Conservation (phyloP, 805 yeast genomes). For the Komagataella ulmi region DNA sequence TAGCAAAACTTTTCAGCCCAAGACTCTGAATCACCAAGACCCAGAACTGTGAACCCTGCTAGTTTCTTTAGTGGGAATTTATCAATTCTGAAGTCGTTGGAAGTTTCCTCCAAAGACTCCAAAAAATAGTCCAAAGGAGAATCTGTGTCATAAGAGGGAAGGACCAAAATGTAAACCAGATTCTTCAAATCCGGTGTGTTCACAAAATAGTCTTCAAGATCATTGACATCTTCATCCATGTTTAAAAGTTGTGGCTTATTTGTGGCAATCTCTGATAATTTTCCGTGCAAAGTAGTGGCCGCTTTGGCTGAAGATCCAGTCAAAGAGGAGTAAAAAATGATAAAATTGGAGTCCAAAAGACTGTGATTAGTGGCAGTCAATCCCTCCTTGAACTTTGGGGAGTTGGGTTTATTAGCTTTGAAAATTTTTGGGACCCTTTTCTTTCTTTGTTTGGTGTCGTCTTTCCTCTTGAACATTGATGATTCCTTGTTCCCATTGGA, state of each 20-base stretch:
- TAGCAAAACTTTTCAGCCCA: constrained; percentile 82
- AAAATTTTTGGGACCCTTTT: constrained; percentile 28
- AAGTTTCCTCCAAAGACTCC: constrained; percentile 68
- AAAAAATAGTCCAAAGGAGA: constrained; percentile 83
- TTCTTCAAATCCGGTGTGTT: constrained; percentile 38
- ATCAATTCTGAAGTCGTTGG: constrained; percentile 76
- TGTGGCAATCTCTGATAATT: constrained; percentile 17
- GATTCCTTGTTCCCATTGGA: background rate
- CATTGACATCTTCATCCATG: constrained; percentile 71
- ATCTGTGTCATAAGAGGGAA: constrained; percentile 89
- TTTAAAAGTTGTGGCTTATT: constrained; percentile 42
- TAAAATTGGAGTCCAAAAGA: constrained; percentile 39
- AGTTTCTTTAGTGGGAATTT: constrained; percentile 60
- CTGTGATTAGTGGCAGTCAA: constrained; percentile 26
- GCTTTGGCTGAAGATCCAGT: constrained; percentile 72
- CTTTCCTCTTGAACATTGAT: background rate
- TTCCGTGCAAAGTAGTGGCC: constrained; percentile 37
- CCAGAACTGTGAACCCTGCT: constrained; percentile 75
- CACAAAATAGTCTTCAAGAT: constrained; percentile 71
- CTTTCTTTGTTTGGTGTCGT: background rate
- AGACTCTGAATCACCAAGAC: constrained; percentile 77
- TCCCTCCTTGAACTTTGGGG: constrained; percentile 13
- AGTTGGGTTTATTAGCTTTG: constrained; percentile 16
- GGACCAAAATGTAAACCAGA: constrained; percentile 53
- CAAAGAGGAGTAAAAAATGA: constrained; percentile 70